phyloP scores from a whole-genome alignment of 306 rosid species.

The Prunus padus region DNA sequence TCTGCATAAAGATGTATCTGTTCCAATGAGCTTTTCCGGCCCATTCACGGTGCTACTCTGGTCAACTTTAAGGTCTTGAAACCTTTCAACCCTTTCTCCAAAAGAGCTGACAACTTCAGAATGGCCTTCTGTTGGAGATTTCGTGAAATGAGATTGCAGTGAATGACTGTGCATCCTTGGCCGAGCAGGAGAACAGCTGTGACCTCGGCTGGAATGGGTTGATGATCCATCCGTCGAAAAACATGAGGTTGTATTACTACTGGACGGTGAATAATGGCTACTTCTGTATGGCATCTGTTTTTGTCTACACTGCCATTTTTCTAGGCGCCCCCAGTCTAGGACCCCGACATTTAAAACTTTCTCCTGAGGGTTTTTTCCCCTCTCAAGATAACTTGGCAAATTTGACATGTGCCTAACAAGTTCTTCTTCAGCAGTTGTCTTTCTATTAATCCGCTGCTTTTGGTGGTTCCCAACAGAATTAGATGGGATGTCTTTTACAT shows the following conservation, averaged over 20 bases:
- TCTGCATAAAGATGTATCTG: slow-evolving; percentile 38
- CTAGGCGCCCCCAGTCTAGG: slow-evolving; percentile 85
- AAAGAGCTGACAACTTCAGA: slow-evolving; percentile 37
- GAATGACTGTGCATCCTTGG: slow-evolving; percentile 48
- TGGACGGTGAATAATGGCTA: slow-evolving; percentile 45
- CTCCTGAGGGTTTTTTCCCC: slow-evolving; percentile 57
- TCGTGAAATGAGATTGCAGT: slow-evolving; percentile 45
- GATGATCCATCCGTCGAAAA: slow-evolving; percentile 55
- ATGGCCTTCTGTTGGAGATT: slow-evolving; percentile 36
- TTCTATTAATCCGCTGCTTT: slow-evolving; percentile 39
- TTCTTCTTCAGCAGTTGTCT: slow-evolving; percentile 62
- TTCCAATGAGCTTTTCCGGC: slow-evolving; percentile 33
- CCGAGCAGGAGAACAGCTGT: slow-evolving; percentile 52
- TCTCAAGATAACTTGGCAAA: slow-evolving; percentile 84
- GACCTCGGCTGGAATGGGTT: slow-evolving; percentile 46
- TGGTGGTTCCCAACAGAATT: slow-evolving; percentile 36
- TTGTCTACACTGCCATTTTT: slow-evolving; percentile 67
- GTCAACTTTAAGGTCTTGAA: slow-evolving; percentile 31
- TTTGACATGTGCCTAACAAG: slow-evolving; percentile 82
- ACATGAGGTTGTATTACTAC: slow-evolving; percentile 52
- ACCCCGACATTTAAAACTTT: slow-evolving; percentile 85
- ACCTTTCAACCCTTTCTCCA: slow-evolving; percentile 36
- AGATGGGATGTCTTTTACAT: slow-evolving; percentile 30
- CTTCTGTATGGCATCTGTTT: slow-evolving; percentile 42
- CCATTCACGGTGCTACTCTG: slow-evolving; percentile 26